Evolutionary conservation across 306 rosid genomes (phyloP).

Genomic region (Inga laurina): DNA sequence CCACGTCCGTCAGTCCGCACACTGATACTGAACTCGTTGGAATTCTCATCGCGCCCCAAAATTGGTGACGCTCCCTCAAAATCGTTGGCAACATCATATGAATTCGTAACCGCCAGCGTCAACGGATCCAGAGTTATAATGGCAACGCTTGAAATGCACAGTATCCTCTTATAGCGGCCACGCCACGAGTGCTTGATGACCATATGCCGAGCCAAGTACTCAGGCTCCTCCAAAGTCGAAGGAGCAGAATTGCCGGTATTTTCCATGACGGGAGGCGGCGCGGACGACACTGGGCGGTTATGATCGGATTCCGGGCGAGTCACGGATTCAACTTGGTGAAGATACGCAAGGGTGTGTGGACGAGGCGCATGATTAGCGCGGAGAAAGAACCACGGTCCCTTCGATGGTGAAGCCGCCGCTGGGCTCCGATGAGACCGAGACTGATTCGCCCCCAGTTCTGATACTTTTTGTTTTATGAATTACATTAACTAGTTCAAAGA

Average conservation of each 20-base stretch:
- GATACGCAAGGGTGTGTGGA: conserved; percentile 80
- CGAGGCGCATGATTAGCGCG: conserved; percentile 79
- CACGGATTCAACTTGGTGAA: conserved; percentile 67
- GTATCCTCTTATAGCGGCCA: conserved; percentile 93
- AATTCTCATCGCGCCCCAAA: conserved; percentile 78
- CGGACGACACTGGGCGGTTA: conserved; percentile 36
- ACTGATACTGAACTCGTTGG: conserved; percentile 75
- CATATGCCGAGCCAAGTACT: conserved; percentile 85
- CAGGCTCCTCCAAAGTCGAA: conserved; percentile 69
- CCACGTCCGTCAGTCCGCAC: conserved; percentile 96
- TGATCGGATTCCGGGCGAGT: conserved; percentile 60
- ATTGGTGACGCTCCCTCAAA: conserved; percentile 76
- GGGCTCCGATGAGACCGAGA: conserved; percentile 84
- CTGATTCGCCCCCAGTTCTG: conserved; percentile 99
- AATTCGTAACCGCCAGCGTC: conserved; percentile 81
- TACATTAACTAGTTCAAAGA: conserved; percentile 36
- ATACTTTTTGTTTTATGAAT: conserved; percentile 43
- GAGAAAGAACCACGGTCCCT: conserved; percentile 79
- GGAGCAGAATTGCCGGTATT: conserved; percentile 33
- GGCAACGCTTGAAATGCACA: conserved; percentile 69
- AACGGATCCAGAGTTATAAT: conserved; percentile 81
- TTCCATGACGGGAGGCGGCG: conserved; percentile 47
- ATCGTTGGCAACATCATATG: conserved; percentile 70
- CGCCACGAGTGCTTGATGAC: conserved; percentile 98
- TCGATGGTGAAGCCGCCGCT: conserved; percentile 56